phyloP scores from a whole-genome alignment of 176 grass and related monocot genomes.

The Bromus sterilis region DNA sequence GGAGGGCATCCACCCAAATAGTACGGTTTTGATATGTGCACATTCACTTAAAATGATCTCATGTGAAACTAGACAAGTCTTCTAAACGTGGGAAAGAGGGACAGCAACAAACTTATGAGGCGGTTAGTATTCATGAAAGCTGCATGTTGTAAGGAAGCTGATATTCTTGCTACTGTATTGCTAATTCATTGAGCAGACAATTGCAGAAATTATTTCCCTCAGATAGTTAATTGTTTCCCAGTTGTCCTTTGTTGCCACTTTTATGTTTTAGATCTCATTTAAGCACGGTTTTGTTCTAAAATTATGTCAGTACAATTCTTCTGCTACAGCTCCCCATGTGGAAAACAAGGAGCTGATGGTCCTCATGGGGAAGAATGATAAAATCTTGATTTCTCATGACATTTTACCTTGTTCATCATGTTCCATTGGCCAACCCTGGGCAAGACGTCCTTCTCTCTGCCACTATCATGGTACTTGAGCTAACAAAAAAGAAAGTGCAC shows the following conservation, averaged over 20 bases:
- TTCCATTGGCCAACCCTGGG: conserved; percentile 95
- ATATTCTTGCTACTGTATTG: not conserved
- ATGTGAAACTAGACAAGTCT: not conserved
- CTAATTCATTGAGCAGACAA: not conserved
- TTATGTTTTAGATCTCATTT: not conserved
- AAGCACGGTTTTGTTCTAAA: not conserved
- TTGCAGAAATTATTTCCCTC: not conserved
- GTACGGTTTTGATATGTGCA: not conserved
- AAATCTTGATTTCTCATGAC: not conserved
- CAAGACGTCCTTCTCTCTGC: conserved; percentile 83
- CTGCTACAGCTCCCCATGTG: not conserved
- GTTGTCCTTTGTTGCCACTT: not conserved
- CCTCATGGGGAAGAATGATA: not conserved
- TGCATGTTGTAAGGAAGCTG: not conserved
- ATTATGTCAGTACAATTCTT: not conserved
- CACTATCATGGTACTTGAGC: conserved; percentile 95
- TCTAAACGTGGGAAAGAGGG: not conserved
- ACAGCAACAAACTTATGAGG: not conserved
- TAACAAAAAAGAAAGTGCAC: conserved; percentile 18
- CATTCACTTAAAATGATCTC: not conserved
- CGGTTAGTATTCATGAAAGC: not conserved
- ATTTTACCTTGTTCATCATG: conserved; percentile 87
- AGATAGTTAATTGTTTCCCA: not conserved
- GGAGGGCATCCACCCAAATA: not conserved
- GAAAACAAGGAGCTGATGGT: not conserved